phyloP scores from a whole-genome alignment of 257 asterid genomes.

The Ophiorrhiza pumila region DNA sequence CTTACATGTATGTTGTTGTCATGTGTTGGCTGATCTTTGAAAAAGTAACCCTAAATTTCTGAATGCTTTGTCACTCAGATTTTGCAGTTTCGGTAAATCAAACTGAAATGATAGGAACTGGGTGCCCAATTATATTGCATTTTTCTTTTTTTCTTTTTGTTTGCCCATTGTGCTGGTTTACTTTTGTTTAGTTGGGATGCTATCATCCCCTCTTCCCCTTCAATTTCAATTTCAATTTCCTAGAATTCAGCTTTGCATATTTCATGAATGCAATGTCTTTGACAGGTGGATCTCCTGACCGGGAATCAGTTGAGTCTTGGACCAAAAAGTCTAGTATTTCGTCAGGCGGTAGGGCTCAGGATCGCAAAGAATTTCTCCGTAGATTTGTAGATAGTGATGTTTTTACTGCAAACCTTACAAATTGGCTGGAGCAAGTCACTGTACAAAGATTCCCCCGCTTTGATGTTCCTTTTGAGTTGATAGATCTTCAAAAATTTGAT shows the following conservation, averaged over 20 bases:
- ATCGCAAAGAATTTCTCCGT: conserved; percentile 73
- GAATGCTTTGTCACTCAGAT: too few species aligned
- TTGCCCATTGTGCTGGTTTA: background rate
- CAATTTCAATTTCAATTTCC: too few species aligned
- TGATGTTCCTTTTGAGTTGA: conserved; percentile 82
- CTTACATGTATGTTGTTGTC: too few species aligned
- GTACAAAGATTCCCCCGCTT: conserved; percentile 34
- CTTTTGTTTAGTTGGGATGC: background rate
- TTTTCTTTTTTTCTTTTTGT: too few species aligned
- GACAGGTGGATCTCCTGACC: conserved; percentile 69
- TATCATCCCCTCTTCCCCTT: too few species aligned
- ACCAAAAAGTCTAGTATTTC: conserved; percentile 70
- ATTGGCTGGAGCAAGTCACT: conserved; percentile 59
- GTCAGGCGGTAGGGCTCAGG: conserved; percentile 62
- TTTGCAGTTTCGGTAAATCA: background rate
- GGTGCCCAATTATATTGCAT: too few species aligned
- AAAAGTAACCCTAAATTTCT: too few species aligned
- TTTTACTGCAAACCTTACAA: conserved; percentile 45
- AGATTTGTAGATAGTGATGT: conserved; percentile 68
- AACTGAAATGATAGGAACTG: background rate
- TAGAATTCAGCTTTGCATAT: background rate
- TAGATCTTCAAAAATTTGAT: conserved; percentile 93
- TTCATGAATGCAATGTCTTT: conserved; percentile 1
- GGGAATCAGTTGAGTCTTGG: conserved; percentile 70
- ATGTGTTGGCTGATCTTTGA: background rate